These are phyloP conservation scores for Ophiostoma sp. DNA, from an alignment of 2,329 filamentous ascomycete species.

Conservation along the genomic window DNA sequence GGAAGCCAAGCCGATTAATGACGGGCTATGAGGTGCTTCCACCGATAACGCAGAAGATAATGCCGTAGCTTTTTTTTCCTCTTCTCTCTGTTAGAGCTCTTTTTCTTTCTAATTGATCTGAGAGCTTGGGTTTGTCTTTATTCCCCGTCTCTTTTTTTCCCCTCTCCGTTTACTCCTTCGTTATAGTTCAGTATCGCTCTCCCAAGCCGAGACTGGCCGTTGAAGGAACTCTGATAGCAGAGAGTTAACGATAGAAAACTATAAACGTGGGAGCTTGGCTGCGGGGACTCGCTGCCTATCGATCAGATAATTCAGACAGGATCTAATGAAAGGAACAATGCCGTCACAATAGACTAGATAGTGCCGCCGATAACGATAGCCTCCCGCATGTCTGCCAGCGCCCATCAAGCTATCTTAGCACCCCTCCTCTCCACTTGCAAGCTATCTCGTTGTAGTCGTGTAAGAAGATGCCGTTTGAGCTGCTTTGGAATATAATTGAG, in stretches of 20 bases:
- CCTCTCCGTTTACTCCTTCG: background rate
- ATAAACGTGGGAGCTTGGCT: background rate
- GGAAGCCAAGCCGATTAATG: background rate
- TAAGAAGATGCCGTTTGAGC: background rate
- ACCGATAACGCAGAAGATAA: background rate
- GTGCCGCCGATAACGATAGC: conserved; percentile 17
- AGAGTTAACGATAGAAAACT: background rate
- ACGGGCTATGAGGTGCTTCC: background rate
- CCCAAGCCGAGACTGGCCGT: background rate
- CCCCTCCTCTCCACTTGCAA: conserved; percentile 13
- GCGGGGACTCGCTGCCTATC: background rate
- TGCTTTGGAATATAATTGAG: no score
- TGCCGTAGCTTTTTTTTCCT: background rate
- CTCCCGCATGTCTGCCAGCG: conserved; percentile 4
- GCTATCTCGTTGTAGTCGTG: conserved; percentile 19
- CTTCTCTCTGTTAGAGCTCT: background rate
- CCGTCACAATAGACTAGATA: background rate
- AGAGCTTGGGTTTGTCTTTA: no score
- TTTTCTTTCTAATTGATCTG: background rate
- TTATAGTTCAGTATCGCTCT: background rate
- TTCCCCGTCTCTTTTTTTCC: background rate
- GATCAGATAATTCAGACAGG: background rate
- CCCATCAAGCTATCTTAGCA: conserved; percentile 20
- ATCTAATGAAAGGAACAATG: background rate
- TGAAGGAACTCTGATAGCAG: background rate